These are phyloP conservation scores for Pyrenophora teres DNA, from an alignment of 2,329 filamentous ascomycete genomes.

Conservation along the genomic window DNA sequence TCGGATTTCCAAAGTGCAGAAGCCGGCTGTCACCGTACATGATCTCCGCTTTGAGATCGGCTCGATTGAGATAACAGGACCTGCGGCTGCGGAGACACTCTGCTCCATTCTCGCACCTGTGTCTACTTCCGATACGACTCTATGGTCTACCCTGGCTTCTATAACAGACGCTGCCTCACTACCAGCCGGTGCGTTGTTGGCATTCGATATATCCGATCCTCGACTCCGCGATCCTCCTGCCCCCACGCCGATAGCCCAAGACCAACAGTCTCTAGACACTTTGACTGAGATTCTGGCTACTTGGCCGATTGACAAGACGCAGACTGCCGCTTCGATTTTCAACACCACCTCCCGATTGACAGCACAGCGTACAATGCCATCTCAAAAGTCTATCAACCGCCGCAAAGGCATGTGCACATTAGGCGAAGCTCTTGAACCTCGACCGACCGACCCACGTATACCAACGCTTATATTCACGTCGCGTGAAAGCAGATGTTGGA, in stretches of 20 bases:
- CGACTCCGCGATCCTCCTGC: constrained; percentile 77
- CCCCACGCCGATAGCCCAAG: constrained; percentile 45
- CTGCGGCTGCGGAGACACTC: constrained; percentile 78
- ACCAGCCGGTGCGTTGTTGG: constrained; percentile 70
- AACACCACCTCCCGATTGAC: constrained; percentile 67
- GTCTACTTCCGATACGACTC: constrained; percentile 13
- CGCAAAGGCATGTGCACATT: constrained; percentile 68
- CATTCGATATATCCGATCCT: constrained; percentile 77
- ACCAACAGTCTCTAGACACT: constrained; percentile 31
- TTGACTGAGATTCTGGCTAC: constrained; percentile 66
- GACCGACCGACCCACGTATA: constrained; percentile 71
- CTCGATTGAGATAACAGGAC: constrained; percentile 71
- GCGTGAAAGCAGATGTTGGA: constrained; percentile 68
- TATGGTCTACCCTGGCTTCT: constrained; percentile 37
- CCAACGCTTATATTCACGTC: constrained; percentile 74
- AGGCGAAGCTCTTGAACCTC: constrained; percentile 64
- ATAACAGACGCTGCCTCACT: constrained; percentile 62
- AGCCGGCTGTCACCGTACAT: constrained; percentile 66
- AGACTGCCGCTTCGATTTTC: constrained; percentile 64
- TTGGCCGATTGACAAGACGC: constrained; percentile 68
- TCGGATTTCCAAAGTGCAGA: constrained; percentile 62
- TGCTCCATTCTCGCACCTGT: constrained; percentile 66
- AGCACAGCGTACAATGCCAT: constrained; percentile 69
- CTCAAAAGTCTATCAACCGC: constrained; percentile 79
- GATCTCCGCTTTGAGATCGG: constrained; percentile 75